Evolutionary conservation across 176 grass and related monocot genomes (phyloP).

Genomic region (Cenchrus fungigraminus): DNA sequence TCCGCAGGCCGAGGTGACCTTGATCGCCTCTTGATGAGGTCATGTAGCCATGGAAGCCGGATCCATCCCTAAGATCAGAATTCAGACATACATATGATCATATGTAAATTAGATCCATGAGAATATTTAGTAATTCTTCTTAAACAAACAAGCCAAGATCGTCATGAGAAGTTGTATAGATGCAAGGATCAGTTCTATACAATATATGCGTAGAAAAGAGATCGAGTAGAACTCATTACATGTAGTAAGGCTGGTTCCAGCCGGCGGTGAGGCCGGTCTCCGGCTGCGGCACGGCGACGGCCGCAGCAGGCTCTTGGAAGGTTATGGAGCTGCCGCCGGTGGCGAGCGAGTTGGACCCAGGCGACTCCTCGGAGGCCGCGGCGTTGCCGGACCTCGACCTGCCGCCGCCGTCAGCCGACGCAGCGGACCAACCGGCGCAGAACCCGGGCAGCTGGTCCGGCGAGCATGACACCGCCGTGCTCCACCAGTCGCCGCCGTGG

Average conservation of each 20-base stretch:
- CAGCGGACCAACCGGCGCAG: constrained; percentile 16
- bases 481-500: constrained; percentile 46
- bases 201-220: neutral
- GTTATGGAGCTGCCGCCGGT: constrained; percentile 52
- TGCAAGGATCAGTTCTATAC: neutral
- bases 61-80: constrained; percentile 27
- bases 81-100: constrained; percentile 14
- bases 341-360: constrained; percentile 40
- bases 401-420: constrained; percentile 3
- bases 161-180: neutral
- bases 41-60: constrained; percentile 39
- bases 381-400: constrained; percentile 27
- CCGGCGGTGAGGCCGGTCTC: neutral
- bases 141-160: neutral
- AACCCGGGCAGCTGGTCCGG: constrained; percentile 32
- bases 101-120: neutral
- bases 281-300: neutral
- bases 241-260: constrained; percentile 71
- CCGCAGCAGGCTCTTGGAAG: constrained; percentile 46
- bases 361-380: constrained; percentile 32
- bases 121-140: neutral
- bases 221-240: constrained; percentile 45
- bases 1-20: constrained; percentile 14
- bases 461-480: constrained; percentile 35
- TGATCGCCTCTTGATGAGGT: constrained; percentile 38